A percentile compares a stretch with the other conserved stretches of the same genome.
Conservation (phyloP, 73 alveolate species). For the Paramecium sonneborni region DNA sequence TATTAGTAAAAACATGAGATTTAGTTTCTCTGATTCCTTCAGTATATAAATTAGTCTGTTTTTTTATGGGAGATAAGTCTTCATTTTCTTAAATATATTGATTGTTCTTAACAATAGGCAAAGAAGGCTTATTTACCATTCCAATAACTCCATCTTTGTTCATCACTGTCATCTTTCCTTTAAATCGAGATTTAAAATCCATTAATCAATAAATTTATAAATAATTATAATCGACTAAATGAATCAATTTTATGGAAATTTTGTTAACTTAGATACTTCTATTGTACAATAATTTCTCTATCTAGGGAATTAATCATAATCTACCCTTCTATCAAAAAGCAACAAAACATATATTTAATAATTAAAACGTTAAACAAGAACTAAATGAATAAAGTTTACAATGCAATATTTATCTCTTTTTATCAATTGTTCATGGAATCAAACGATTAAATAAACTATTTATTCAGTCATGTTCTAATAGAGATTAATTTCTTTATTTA, state of each 20-base stretch:
- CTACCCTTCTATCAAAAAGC: not conserved
- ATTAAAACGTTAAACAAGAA: not conserved
- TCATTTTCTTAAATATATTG: not conserved
- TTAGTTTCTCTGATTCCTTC: not conserved
- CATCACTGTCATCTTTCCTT: slow-evolving; percentile 14
- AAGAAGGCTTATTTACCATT: not conserved
- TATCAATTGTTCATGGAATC: slow-evolving; percentile 24
- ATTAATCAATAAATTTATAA: not conserved
- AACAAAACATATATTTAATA: not conserved
- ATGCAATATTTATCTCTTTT: not conserved
- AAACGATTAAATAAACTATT: not conserved
- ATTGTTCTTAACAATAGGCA: not conserved
- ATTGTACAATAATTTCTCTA: not conserved
- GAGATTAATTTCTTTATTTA: not conserved
- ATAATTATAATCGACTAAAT: not conserved
- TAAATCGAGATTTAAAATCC: slow-evolving; percentile 1
- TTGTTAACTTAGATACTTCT: not conserved
- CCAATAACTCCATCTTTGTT: slow-evolving; percentile 2
- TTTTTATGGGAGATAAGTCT: not conserved
- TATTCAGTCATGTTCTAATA: not conserved
- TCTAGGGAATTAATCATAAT: not conserved
- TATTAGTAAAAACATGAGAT: not conserved
- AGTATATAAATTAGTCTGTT: not conserved
- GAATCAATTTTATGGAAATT: not conserved
- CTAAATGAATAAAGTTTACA: not conserved